Conservation (phyloP, 345 rosid species). For the Populus nigra region DNA sequence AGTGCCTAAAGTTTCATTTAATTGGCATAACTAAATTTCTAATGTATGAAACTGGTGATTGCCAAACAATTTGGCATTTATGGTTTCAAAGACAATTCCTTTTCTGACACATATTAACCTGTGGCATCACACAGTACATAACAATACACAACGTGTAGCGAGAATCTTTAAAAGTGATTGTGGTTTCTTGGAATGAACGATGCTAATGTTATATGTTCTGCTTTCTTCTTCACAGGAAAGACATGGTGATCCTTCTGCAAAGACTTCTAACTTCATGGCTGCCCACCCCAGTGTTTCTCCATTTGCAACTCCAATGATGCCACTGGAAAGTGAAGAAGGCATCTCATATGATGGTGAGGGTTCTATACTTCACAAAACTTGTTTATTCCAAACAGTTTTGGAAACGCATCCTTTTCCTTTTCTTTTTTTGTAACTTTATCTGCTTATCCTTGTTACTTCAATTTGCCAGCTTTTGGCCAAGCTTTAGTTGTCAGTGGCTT, state of each 20-base stretch:
- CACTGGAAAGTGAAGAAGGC: slow-evolving; percentile 47
- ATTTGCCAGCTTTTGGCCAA: background rate
- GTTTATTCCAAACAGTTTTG: background rate
- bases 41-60: background rate
- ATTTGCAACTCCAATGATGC: slow-evolving; percentile 34
- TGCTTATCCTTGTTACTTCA: background rate
- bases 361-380: slow-evolving; percentile 6
- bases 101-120: background rate
- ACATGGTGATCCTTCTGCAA: slow-evolving; percentile 42
- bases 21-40: background rate
- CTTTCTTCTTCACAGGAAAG: slow-evolving; percentile 48
- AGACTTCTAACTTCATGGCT: slow-evolving; percentile 35
- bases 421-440: background rate
- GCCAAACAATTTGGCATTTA: background rate
- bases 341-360: slow-evolving; percentile 41
- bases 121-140: background rate
- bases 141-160: background rate
- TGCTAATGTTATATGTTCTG: slow-evolving; percentile 20
- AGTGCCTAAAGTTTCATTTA: background rate
- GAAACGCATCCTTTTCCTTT: background rate
- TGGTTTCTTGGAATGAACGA: background rate
- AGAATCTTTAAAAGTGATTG: slow-evolving; percentile 2
- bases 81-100: background rate
- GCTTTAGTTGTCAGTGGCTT: too few species aligned
- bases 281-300: slow-evolving; percentile 40